Conservation (phyloP, 805 yeast genomes). For the Middelhovenomyces tepae region DNA sequence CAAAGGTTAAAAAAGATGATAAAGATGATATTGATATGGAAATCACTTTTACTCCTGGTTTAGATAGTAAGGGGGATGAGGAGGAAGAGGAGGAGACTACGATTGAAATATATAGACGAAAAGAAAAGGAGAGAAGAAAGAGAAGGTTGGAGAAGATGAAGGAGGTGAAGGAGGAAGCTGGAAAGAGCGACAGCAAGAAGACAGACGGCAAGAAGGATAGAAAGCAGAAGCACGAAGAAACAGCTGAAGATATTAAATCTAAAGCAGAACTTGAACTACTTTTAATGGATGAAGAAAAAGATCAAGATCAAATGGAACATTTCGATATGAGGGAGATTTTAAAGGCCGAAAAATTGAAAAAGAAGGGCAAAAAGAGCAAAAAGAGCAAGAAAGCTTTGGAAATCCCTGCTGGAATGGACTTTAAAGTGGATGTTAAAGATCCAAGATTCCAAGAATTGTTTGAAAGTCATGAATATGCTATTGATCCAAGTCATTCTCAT, state of each 20-base stretch:
- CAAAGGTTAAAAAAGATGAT: slow-evolving; percentile 7
- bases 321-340: slow-evolving; percentile 72
- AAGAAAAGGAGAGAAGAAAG: slow-evolving; percentile 88
- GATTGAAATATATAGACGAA: slow-evolving; percentile 69
- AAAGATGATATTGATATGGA: slow-evolving; percentile 70
- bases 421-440: slow-evolving; percentile 63
- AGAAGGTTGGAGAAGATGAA: slow-evolving; percentile 66
- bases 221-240: slow-evolving; percentile 20
- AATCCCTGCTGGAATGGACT: slow-evolving; percentile 34
- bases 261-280: slow-evolving; percentile 68
- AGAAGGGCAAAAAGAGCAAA: slow-evolving; percentile 32
- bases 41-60: slow-evolving; percentile 87
- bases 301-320: slow-evolving; percentile 42
- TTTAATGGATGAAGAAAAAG: slow-evolving; percentile 52
- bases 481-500: slow-evolving; percentile 89
- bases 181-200: slow-evolving; percentile 15
- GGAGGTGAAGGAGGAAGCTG: slow-evolving; percentile 43
- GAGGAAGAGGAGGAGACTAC: slow-evolving; percentile 57
- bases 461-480: slow-evolving; percentile 82
- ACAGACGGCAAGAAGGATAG: slow-evolving; percentile 15
- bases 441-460: slow-evolving; percentile 78
- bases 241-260: slow-evolving; percentile 33
- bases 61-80: slow-evolving; percentile 34
- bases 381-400: slow-evolving; percentile 35
- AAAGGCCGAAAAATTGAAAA: slow-evolving; percentile 56